These are phyloP conservation scores for Graphilbum ipis-grandicollis DNA, from an alignment of 2,329 filamentous ascomycete species.

Conservation along the genomic window DNA sequence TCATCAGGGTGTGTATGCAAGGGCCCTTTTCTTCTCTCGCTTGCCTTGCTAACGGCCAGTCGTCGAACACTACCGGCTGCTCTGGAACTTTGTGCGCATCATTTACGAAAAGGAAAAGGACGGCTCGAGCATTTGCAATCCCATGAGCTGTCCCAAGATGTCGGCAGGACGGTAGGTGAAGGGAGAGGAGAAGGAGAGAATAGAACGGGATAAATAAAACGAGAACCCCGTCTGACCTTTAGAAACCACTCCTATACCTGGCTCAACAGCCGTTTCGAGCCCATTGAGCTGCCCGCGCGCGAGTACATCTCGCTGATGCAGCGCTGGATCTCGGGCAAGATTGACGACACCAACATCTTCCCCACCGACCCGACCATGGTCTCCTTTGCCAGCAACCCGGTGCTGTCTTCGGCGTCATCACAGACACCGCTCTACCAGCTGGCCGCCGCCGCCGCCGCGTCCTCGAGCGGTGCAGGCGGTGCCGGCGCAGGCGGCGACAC, in stretches of 20 bases:
- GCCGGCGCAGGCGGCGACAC: constrained; percentile 26
- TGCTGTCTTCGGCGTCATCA: not conserved
- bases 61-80: constrained; percentile 78
- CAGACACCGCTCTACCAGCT: not conserved
- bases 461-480: constrained; percentile 43
- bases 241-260: constrained; percentile 93
- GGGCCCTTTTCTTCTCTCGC: no score
- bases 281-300: constrained; percentile 78
- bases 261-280: constrained; percentile 75
- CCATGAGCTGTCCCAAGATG: constrained; percentile 74
- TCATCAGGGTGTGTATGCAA: constrained; percentile 61
- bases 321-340: constrained; percentile 93
- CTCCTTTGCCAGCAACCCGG: constrained; percentile 45
- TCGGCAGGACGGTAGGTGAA: constrained; percentile 81
- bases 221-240: not conserved
- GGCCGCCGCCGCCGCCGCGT: constrained; percentile 8
- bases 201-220: no score
- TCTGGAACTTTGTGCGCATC: constrained; percentile 78
- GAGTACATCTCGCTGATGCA: constrained; percentile 95
- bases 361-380: constrained; percentile 65
- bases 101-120: constrained; percentile 74
- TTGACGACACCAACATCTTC: constrained; percentile 78
- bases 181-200: no score
- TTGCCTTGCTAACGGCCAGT: constrained; percentile 31
- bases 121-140: constrained; percentile 66